Percentiles rank a stretch among this genome's conserved stretches.
Conservation (phyloP, 1,284 basidiomycete genomes). For the Fomitopsis palustris region DNA sequence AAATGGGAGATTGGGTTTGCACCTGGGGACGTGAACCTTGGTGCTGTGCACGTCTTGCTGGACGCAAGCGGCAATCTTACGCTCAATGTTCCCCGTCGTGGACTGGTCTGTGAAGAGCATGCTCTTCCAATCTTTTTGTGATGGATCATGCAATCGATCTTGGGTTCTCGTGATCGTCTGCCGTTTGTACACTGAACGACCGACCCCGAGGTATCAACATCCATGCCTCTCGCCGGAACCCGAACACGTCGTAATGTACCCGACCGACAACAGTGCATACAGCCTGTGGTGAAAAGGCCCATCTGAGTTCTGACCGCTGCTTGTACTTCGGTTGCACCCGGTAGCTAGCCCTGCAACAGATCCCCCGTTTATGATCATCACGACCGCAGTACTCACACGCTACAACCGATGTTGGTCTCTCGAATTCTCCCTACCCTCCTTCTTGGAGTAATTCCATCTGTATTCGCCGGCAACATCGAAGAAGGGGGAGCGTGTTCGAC, state of each 20-base stretch:
- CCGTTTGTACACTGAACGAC: neutral
- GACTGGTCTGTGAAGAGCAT: neutral
- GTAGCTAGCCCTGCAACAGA: neutral
- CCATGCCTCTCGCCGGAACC: too few relatives aligned
- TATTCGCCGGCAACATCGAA: conserved; percentile 8
- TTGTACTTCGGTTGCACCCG: too few relatives aligned
- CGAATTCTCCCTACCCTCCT: neutral
- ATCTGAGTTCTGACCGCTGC: too few relatives aligned
- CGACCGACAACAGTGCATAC: too few relatives aligned
- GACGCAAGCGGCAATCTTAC: conserved; percentile 19
- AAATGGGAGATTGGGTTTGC: conserved; percentile 28
- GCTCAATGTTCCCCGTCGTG: conserved; percentile 19
- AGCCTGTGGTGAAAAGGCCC: too few relatives aligned
- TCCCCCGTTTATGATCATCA: neutral
- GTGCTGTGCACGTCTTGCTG: conserved; percentile 21
- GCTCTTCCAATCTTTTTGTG: conserved; percentile 1
- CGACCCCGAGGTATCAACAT: neutral
- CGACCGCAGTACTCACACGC: neutral
- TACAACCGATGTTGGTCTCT: neutral
- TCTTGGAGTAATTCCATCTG: neutral
- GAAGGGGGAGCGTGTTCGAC: conserved; percentile 27
- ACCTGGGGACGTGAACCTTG: conserved; percentile 26
- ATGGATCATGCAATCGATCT: neutral
- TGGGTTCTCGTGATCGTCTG: too few relatives aligned
- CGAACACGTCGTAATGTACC: too few relatives aligned